Evolutionary conservation across 1,284 basidiomycete genomes (phyloP).

Genomic region (Thelephora terrestris): DNA sequence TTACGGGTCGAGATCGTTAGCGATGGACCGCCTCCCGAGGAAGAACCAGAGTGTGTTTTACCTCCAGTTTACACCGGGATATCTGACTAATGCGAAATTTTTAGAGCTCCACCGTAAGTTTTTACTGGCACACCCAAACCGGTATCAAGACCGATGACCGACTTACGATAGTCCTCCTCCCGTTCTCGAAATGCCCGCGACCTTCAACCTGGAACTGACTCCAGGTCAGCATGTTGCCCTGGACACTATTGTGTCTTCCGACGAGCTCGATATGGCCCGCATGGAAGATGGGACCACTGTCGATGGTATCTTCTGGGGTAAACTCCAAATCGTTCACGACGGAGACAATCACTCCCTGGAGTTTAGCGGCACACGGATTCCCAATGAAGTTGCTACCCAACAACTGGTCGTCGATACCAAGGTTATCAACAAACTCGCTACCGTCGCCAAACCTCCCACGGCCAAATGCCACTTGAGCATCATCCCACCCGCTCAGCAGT

Average conservation of each 20-base stretch:
- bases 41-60: slow-evolving; percentile 61
- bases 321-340: slow-evolving; percentile 67
- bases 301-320: slow-evolving; percentile 76
- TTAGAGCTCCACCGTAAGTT: slow-evolving; percentile 62
- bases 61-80: not conserved
- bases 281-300: slow-evolving; percentile 80
- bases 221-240: slow-evolving; percentile 68
- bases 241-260: slow-evolving; percentile 63
- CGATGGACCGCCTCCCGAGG: slow-evolving; percentile 67
- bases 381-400: slow-evolving; percentile 45
- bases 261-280: slow-evolving; percentile 74
- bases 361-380: slow-evolving; percentile 64
- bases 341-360: slow-evolving; percentile 70
- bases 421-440: slow-evolving; percentile 60
- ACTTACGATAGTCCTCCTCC: slow-evolving; percentile 53
- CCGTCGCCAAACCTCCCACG: slow-evolving; percentile 56
- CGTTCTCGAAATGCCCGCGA: slow-evolving; percentile 75
- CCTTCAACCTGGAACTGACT: slow-evolving; percentile 65
- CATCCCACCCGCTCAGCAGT: slow-evolving; percentile 57
- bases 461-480: slow-evolving; percentile 69
- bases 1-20: slow-evolving; percentile 73
- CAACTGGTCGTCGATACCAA: slow-evolving; percentile 67
- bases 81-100: slow-evolving; percentile 9
- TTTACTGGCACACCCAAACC: too few species aligned
- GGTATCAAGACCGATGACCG: not conserved